These are phyloP conservation scores for Aspergillus proliferans DNA, from an alignment of 2,329 filamentous ascomycete genomes.

Conservation along the genomic window DNA sequence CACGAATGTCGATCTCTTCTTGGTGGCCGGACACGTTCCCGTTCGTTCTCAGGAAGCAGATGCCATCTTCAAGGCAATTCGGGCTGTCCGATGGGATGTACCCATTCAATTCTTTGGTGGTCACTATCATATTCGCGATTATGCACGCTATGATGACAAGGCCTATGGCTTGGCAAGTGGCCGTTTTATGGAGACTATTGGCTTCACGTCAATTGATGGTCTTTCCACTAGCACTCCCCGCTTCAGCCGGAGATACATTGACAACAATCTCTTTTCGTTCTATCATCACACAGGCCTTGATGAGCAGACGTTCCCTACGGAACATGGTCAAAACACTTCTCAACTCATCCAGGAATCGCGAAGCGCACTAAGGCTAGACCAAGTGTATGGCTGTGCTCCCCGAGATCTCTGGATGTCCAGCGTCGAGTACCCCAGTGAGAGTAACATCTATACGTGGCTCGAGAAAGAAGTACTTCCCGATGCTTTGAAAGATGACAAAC, in stretches of 20 bases:
- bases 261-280: conserved; percentile 84
- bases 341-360: conserved; percentile 64
- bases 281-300: conserved; percentile 74
- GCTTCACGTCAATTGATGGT: conserved; percentile 82
- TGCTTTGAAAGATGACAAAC: conserved; percentile 52
- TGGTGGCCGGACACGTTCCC: conserved; percentile 80
- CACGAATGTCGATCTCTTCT: conserved; percentile 72
- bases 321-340: conserved; percentile 66
- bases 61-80: conserved; percentile 70
- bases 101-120: conserved; percentile 91
- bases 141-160: conserved; percentile 68
- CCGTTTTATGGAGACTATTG: conserved; percentile 90
- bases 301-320: conserved; percentile 66
- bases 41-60: conserved; percentile 74
- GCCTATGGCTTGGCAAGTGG: conserved; percentile 79
- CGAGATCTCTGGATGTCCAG: conserved; percentile 75
- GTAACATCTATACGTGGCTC: conserved; percentile 79
- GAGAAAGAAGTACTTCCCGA: conserved; percentile 67
- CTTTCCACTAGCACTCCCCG: conserved; percentile 45
- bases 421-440: conserved; percentile 62
- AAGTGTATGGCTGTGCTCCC: conserved; percentile 76
- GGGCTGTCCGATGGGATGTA: conserved; percentile 67
- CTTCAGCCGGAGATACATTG: conserved; percentile 79
- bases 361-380: conserved; percentile 63
- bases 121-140: conserved; percentile 83